Percentiles rank a stretch among this genome's conserved stretches.
Evolutionary conservation across 352 stramenopile species (phyloP).

Genomic region (Pythium phragmitis): DNA sequence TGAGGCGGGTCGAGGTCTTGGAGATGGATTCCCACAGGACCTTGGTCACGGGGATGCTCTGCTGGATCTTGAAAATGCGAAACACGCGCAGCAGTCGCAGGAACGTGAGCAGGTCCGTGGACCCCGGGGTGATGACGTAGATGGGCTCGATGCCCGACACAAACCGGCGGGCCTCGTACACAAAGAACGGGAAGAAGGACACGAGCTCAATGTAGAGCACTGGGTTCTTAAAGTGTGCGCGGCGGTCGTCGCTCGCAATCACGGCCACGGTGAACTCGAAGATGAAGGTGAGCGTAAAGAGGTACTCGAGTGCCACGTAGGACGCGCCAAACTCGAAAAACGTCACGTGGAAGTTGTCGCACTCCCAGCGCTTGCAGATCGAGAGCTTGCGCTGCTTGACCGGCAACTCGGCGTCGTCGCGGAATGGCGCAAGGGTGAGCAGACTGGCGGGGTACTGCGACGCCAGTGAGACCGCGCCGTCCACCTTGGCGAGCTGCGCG

Average conservation of each 20-base stretch:
- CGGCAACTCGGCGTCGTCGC: slow-evolving; percentile 40
- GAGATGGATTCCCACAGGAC: slow-evolving; percentile 78
- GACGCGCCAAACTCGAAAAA: slow-evolving; percentile 64
- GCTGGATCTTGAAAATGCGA: slow-evolving; percentile 79
- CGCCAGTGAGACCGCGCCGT: slow-evolving; percentile 32
- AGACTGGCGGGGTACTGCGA: slow-evolving; percentile 5
- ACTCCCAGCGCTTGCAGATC: slow-evolving; percentile 78
- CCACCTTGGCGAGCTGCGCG: slow-evolving; percentile 15
- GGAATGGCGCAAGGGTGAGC: slow-evolving; percentile 45
- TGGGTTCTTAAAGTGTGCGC: slow-evolving; percentile 63
- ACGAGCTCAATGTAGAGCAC: slow-evolving; percentile 61
- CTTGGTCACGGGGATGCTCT: slow-evolving; percentile 75
- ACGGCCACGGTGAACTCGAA: slow-evolving; percentile 49
- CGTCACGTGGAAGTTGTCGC: slow-evolving; percentile 67
- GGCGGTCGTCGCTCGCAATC: slow-evolving; percentile 39
- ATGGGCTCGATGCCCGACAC: slow-evolving; percentile 36
- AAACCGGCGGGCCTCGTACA: slow-evolving; percentile 48
- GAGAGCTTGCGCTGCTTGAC: slow-evolving; percentile 36
- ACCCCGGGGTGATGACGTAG: slow-evolving; percentile 68
- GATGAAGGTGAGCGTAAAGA: slow-evolving; percentile 67
- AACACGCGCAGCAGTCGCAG: slow-evolving; percentile 57
- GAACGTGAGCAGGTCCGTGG: slow-evolving; percentile 60
- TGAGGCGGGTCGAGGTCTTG: slow-evolving; percentile 73
- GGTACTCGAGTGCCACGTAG: slow-evolving; percentile 59
- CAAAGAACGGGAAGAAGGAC: slow-evolving; percentile 71